Percentiles rank a stretch among this genome's conserved stretches.
Evolutionary conservation across 495 filamentous ascomycete species (phyloP).

Genomic region (Rhypophila decipiens): DNA sequence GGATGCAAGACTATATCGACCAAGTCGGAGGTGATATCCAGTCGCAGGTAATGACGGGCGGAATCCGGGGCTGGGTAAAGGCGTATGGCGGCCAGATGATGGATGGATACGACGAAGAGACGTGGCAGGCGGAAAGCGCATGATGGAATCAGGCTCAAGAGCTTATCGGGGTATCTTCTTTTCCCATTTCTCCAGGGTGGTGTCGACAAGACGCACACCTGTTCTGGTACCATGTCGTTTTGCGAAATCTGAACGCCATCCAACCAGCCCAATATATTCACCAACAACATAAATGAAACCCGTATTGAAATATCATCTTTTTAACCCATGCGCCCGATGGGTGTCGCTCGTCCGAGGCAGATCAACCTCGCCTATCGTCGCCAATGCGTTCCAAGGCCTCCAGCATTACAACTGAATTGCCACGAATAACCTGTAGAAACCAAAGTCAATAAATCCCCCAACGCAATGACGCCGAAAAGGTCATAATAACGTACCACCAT

Average conservation of each 20-base stretch:
- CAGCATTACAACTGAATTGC: conserved; percentile 94
- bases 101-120: conserved; percentile 41
- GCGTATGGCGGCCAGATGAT: conserved; percentile 37
- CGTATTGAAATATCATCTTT: too few species aligned
- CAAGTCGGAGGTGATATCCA: conserved; percentile 30
- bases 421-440: conserved; percentile 67
- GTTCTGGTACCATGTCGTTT: too few species aligned
- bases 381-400: conserved; percentile 65
- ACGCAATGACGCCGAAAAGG: too few species aligned
- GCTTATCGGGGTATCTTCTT: conserved; percentile 1
- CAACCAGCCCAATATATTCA: too few species aligned
- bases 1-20: conserved; percentile 40
- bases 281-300: too few species aligned
- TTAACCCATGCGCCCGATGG: too few species aligned
- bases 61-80: conserved; percentile 45
- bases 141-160: background rate
- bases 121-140: conserved; percentile 37
- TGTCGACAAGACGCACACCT: too few species aligned
- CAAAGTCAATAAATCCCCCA: too few species aligned
- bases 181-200: background rate
- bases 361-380: conserved; percentile 26
- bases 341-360: background rate
- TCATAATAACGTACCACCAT: conserved; percentile 67
- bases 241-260: too few species aligned
- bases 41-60: conserved; percentile 40